Evolutionary conservation across 306 rosid genomes (phyloP), one percentile per base, ranked within the genome.

Genomic region (Glycyrrhiza uralensis): DNA sequence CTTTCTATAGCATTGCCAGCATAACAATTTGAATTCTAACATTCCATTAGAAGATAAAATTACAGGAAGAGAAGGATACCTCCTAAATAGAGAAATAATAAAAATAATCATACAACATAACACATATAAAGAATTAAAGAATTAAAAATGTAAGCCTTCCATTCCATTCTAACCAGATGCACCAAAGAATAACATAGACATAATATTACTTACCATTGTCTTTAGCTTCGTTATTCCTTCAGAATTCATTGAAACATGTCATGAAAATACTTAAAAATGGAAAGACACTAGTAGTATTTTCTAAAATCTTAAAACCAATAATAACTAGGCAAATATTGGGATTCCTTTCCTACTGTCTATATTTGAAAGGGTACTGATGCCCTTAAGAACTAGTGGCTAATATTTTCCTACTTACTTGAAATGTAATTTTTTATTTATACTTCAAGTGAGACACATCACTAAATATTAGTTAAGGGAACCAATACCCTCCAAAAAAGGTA

Each of bases 31-130:
- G 50, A 46, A 50, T 54, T 15, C 64, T 42, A 22, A 66, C 46
- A 54, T 54, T 52, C 54, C 36, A 68, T 9, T 15, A 18, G 15
- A 60, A 56, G 15, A 56, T 59, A 75, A 74, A 65, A 66, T 29
- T 13, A 66, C 61, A 15, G 7, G 20, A 55, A 7, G 38, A 33
- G 39, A 35, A 49, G 62, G 18, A 62, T 15, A 50, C 33, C 56
- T 15, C 12, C 8, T 29, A 65, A 55, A 62, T 14, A 39, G 50
- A 68, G n/a, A 14, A 30, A 75, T 41, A 51, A 14, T 13, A 36
- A 49, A 30, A 13, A 51, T 1, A 14, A 60, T 30, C 42, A 15
- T 6, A 35, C 22, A 49, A 5, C 49, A 50, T 44, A 73, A 30
- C 29, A 6, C 26, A 32, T 24, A 26, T 28, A 51, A 26, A 11